Percentiles rank a stretch among this genome's conserved stretches.
phyloP scores from a whole-genome alignment of 495 filamentous ascomycete species.

The Penicilliopsis zonata region DNA sequence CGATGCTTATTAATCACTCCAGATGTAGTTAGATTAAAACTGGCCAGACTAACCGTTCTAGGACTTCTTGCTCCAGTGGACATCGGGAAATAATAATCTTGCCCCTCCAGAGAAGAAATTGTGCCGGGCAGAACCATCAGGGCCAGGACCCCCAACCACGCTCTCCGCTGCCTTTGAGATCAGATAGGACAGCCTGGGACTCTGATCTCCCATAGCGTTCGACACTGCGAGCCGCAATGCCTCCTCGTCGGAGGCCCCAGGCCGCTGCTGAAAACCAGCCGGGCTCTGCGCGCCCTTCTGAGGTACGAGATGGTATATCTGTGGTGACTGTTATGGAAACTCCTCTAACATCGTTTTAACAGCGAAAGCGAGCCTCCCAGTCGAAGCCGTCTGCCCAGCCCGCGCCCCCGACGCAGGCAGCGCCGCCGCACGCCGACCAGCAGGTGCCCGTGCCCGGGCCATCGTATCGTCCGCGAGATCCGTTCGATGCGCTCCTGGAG shows the following conservation, averaged over 20 bases:
- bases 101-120: slow-evolving; percentile 1
- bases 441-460: slow-evolving; percentile 2
- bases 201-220: not conserved
- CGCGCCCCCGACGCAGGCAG: slow-evolving; percentile 3
- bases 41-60: too few relatives aligned
- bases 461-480: slow-evolving; percentile 27
- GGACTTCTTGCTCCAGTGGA: too few relatives aligned
- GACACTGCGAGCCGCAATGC: slow-evolving; percentile 7
- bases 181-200: not conserved
- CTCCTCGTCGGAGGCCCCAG: slow-evolving; percentile 14
- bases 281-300: slow-evolving; percentile 10
- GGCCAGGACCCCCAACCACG: not conserved
- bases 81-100: too few relatives aligned
- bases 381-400: slow-evolving; percentile 3
- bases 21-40: too few relatives aligned
- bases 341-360: not conserved
- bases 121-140: not conserved
- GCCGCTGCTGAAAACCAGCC: slow-evolving; percentile 6
- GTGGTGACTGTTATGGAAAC: too few relatives aligned
- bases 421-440: slow-evolving; percentile 2
- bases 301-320: slow-evolving; percentile 14
- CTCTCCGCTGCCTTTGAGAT: not conserved
- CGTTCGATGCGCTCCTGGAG: slow-evolving; percentile 79
- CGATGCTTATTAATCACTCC: too few relatives aligned
- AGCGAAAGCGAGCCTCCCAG: slow-evolving; percentile 12